These are phyloP conservation scores for Zymoseptoria tritici DNA, from an alignment of 2,329 filamentous ascomycete species.

Conservation along the genomic window DNA sequence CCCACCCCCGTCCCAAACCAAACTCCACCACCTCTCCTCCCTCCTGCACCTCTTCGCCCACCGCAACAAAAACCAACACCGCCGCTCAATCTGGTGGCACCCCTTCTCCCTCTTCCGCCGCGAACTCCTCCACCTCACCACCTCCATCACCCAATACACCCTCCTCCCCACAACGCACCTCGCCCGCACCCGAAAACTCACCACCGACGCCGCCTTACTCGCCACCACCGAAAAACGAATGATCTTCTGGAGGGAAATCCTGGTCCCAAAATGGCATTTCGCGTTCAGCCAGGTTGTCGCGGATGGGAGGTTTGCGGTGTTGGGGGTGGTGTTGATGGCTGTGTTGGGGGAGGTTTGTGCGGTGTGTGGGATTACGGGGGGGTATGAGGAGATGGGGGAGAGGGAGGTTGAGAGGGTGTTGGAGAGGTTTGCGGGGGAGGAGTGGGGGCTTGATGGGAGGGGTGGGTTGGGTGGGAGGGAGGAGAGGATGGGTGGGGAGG, in stretches of 20 bases:
- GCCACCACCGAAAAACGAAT: slow-evolving; percentile 26
- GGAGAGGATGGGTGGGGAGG: slow-evolving; percentile 22
- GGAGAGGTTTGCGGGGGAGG: slow-evolving; percentile 37
- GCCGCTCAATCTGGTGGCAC: slow-evolving; percentile 72
- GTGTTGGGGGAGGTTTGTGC: slow-evolving; percentile 35
- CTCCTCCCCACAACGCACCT: slow-evolving; percentile 22
- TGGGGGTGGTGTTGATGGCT: slow-evolving; percentile 40
- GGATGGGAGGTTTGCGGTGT: slow-evolving; percentile 38
- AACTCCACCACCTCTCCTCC: slow-evolving; percentile 31
- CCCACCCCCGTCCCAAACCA: background rate
- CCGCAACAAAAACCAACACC: slow-evolving; percentile 89
- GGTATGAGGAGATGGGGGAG: slow-evolving; percentile 36
- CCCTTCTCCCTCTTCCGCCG: slow-evolving; percentile 65
- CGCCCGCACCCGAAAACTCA: slow-evolving; percentile 20
- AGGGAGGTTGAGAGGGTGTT: slow-evolving; percentile 37
- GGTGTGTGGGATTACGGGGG: slow-evolving; percentile 34
- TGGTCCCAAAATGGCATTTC: slow-evolving; percentile 27
- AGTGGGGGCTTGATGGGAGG: slow-evolving; percentile 27
- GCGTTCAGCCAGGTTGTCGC: slow-evolving; percentile 40
- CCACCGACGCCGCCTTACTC: slow-evolving; percentile 12
- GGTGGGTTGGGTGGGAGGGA: slow-evolving; percentile 20
- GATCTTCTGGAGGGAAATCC: slow-evolving; percentile 33
- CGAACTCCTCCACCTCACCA: slow-evolving; percentile 49
- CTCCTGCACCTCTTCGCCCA: slow-evolving; percentile 68
- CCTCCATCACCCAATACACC: slow-evolving; percentile 21